Conservation (phyloP, 129 eudicot genomes). For the Flaveria bidentis region DNA sequence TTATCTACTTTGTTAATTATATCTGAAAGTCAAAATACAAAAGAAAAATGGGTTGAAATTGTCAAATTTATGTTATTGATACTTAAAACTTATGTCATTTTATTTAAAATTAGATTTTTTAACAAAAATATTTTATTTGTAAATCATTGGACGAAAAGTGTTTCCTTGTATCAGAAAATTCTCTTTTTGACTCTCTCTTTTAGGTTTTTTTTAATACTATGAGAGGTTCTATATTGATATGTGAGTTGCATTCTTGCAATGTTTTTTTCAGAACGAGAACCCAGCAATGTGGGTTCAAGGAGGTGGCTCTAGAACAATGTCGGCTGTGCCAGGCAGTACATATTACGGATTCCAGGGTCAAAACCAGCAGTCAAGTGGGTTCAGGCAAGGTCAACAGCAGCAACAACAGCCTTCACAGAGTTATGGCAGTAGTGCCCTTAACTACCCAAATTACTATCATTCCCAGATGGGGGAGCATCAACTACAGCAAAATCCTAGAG, state of each 20-base stretch:
- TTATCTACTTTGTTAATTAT: background rate
- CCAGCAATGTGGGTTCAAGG: slow-evolving; percentile 79
- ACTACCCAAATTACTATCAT: slow-evolving; percentile 79
- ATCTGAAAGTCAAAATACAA: background rate
- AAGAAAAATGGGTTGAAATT: background rate
- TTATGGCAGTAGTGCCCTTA: slow-evolving; percentile 50
- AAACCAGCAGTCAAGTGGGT: slow-evolving; percentile 73
- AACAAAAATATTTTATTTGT: no score
- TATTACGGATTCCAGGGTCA: slow-evolving; percentile 86
- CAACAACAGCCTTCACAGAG: slow-evolving; percentile 63
- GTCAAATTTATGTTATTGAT: background rate
- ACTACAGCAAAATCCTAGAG: slow-evolving; percentile 72
- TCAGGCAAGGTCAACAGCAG: slow-evolving; percentile 72
- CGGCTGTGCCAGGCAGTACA: slow-evolving; percentile 74
- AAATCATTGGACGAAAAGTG: background rate
- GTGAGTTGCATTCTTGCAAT: background rate
- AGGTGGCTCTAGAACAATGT: slow-evolving; percentile 71
- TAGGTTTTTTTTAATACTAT: background rate
- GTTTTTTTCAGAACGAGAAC: slow-evolving; percentile 43
- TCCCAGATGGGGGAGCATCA: slow-evolving; percentile 86
- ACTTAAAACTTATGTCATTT: background rate
- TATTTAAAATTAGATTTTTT: background rate
- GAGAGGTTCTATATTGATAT: background rate
- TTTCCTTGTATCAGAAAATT: background rate
- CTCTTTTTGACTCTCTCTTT: background rate